A percentile compares a stretch with the other conserved stretches of the same genome.
These are phyloP conservation scores for Phytophthora fragariae DNA, from an alignment of 352 stramenopile genomes.

Conservation along the genomic window DNA sequence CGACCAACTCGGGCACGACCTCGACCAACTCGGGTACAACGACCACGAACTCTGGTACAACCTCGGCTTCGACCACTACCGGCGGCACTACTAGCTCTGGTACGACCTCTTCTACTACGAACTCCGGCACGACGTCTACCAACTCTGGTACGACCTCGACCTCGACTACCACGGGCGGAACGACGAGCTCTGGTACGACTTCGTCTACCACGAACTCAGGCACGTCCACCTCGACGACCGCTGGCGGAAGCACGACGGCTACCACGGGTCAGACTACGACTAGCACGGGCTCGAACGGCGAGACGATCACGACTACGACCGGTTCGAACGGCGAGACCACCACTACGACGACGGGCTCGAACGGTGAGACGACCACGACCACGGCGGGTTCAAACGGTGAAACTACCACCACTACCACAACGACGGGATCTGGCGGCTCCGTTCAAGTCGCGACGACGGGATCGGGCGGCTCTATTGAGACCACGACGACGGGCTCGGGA, in stretches of 20 bases:
- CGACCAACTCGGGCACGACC: constrained; percentile 10
- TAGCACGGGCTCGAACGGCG: constrained; percentile 16
- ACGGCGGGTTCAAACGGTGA: constrained; percentile 17
- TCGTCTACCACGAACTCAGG: constrained; percentile 8
- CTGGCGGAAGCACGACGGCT: constrained; percentile 17
- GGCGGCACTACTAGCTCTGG: no score
- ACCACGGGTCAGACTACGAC: constrained; percentile 22
- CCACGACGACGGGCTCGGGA: constrained; percentile 18
- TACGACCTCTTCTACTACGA: not conserved
- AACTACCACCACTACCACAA: constrained; percentile 20
- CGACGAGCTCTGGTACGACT: not conserved
- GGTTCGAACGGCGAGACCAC: no score
- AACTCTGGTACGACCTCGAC: constrained; percentile 3
- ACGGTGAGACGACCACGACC: constrained; percentile 22
- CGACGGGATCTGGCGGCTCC: constrained; percentile 26
- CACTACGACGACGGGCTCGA: no score
- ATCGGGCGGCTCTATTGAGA: constrained; percentile 25
- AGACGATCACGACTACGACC: no score
- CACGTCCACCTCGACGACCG: constrained; percentile 17
- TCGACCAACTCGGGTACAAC: no score
- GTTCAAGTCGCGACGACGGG: constrained; percentile 29
- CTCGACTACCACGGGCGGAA: constrained; percentile 8
- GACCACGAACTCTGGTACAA: constrained; percentile 3
- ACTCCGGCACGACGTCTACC: constrained; percentile 16
- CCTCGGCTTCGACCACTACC: constrained; percentile 12